Evolutionary conservation across 148 eudicot genomes (phyloP), one percentile per base, ranked within the genome.

Genomic region (Polygonum maritimum): DNA sequence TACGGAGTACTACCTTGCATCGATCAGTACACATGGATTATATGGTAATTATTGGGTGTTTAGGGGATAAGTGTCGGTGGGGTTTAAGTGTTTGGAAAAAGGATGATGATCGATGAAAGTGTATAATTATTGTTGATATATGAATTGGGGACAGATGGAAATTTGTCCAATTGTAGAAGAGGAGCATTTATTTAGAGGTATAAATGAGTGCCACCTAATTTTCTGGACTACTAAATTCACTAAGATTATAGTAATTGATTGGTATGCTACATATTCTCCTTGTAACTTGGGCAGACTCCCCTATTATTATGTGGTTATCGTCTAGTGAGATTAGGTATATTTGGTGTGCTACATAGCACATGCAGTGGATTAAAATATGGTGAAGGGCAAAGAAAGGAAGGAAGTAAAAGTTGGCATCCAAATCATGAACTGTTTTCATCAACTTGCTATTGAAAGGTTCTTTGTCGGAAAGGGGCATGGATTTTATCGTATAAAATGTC

Each of bases 381-480:
- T 26, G 16, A 9, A 35, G 69, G 33, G 69, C 18, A 31, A 62
- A 31, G 13, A 6, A 31, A 5, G 31, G 31, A 26, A 62, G 21
- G 38, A 26, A 62, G 16, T 18, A 62, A 26, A 26, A 62, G 38
- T 62, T 62, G 69, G 69, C 39, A 62, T 62, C 69, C 69, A 62
- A 31, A 38, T 62, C 69, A 62, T 62, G 39, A 62, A 6, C 4
- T 62, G 69, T 11, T 26, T 62, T 62, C 39, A 26, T 12, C 69
- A 62, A 62, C 69, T 62, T 62, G 69, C 69, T 26, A 62, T 11
- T 62, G 38, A 38, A 62, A 62, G 69, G 31, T 62, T 26, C 39
- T 62, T 16, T 62, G 69, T 31, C 38, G 16, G 16, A 62, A 10
- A 62, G 18, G 69, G 69, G 31, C 39, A 26, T 22, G 15, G 38